phyloP scores from a whole-genome alignment of 176 grass and related monocot species.

The Melocanna baccifera region DNA sequence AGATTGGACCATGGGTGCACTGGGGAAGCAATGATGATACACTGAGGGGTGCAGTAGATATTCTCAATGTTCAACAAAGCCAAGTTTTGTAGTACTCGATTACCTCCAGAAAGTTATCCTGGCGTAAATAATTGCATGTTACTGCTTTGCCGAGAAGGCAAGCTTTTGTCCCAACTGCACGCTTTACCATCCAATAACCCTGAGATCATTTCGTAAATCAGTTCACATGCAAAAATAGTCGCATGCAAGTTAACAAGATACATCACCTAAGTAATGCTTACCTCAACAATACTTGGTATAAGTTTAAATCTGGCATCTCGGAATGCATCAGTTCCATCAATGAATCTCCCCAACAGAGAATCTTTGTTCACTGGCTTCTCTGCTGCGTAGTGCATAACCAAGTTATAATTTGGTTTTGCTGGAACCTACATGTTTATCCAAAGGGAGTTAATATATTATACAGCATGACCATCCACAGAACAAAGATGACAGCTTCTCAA shows the following conservation, averaged over 20 bases:
- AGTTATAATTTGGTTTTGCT: constrained; percentile 89
- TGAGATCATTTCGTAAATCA: constrained; percentile 25
- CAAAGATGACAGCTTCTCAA: background rate
- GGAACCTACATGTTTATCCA: constrained; percentile 71
- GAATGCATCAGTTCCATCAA: constrained; percentile 84
- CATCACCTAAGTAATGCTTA: constrained; percentile 42
- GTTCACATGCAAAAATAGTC: constrained; percentile 28
- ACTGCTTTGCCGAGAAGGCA: constrained; percentile 97
- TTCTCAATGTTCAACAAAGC: background rate
- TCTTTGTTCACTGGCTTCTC: constrained; percentile 80
- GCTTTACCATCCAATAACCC: constrained; percentile 99
- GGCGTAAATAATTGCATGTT: constrained; percentile 83
- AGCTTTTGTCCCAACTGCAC: constrained; percentile 95
- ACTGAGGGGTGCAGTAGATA: background rate
- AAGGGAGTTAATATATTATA: constrained; percentile 13
- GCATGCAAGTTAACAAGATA: constrained; percentile 14
- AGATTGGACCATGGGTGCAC: background rate
- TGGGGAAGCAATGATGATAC: background rate
- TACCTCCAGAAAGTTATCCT: constrained; percentile 98
- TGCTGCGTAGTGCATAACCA: constrained; percentile 80
- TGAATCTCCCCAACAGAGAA: constrained; percentile 80
- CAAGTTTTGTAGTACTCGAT: background rate
- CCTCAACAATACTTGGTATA: constrained; percentile 93
- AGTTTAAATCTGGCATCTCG: constrained; percentile 95
- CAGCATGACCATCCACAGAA: constrained; percentile 1